Conservation (phyloP, 2,329 filamentous ascomycete genomes). For the Lecanicillium sp. region DNA sequence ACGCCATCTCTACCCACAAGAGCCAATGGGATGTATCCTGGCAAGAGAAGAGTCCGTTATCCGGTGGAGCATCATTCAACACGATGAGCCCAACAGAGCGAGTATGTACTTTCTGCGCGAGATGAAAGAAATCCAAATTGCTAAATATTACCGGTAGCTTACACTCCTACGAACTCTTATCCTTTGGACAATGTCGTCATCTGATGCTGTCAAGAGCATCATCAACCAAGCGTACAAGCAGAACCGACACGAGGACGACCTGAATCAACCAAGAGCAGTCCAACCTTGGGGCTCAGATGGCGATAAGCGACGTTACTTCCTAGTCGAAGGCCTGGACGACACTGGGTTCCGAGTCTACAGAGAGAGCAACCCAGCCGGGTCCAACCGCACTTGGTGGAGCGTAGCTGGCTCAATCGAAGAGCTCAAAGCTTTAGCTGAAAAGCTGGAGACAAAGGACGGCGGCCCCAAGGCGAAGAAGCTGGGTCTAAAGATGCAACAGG, state of each 20-base stretch:
- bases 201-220: constrained; percentile 70
- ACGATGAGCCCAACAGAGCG: constrained; percentile 75
- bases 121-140: no score
- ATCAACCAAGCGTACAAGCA: constrained; percentile 88
- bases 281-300: constrained; percentile 87
- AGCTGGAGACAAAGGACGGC: constrained; percentile 68
- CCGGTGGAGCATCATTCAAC: constrained; percentile 72
- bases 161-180: constrained; percentile 75
- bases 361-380: constrained; percentile 76
- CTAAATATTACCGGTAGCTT: constrained; percentile 47
- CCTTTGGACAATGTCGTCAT: constrained; percentile 83
- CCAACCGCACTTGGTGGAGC: constrained; percentile 81
- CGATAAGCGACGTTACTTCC: constrained; percentile 85
- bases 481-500: constrained; percentile 67
- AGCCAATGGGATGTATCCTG: constrained; percentile 83
- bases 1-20: constrained; percentile 78
- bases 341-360: constrained; percentile 90
- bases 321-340: constrained; percentile 90
- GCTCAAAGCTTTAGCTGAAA: constrained; percentile 65
- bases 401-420: constrained; percentile 89
- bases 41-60: constrained; percentile 75
- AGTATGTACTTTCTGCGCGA: constrained; percentile 51
- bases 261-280: constrained; percentile 81
- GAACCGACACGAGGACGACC: constrained; percentile 67
- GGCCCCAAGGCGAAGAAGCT: constrained; percentile 74